Evolutionary conservation across 768 basidiomycete species (phyloP).

Genomic region (Pulveroboletus sp.): DNA sequence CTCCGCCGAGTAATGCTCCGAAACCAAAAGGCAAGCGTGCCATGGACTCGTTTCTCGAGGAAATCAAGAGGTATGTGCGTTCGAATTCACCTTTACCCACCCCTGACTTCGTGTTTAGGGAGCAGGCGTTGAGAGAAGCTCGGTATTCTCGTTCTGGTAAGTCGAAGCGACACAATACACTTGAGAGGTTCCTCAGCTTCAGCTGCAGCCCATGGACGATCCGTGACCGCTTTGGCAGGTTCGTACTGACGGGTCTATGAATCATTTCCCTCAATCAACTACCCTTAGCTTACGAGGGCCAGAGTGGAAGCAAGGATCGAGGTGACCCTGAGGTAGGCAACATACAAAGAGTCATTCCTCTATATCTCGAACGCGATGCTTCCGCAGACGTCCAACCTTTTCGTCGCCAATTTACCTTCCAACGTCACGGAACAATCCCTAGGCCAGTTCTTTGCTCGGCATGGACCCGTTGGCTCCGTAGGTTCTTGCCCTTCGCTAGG

Average conservation of each 20-base stretch:
- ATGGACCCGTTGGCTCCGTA: constrained; percentile 91
- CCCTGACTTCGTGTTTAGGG: constrained; percentile 45
- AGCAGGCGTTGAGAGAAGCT: constrained; percentile 88
- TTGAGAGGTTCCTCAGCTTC: not conserved
- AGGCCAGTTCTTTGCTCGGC: constrained; percentile 86
- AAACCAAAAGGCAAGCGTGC: constrained; percentile 92
- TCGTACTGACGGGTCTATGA: constrained; percentile 19
- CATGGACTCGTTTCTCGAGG: constrained; percentile 94
- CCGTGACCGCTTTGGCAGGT: constrained; percentile 90
- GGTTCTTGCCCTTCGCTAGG: constrained; percentile 21
- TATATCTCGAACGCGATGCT: constrained; percentile 1
- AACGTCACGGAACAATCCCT: constrained; percentile 82
- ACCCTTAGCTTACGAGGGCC: constrained; percentile 73
- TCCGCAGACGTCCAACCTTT: constrained; percentile 85
- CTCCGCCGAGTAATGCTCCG: constrained; percentile 51
- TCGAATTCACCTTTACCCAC: not conserved
- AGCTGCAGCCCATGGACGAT: constrained; percentile 55
- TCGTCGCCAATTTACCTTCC: constrained; percentile 88
- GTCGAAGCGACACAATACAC: constrained; percentile 7
- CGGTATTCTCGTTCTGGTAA: constrained; percentile 69
- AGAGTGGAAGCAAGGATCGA: constrained; percentile 84
- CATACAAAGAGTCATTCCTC: not conserved
- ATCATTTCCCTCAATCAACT: constrained; percentile 2
- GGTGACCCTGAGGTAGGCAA: constrained; percentile 76
- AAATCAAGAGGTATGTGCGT: constrained; percentile 76